Percentiles rank a stretch among this genome's conserved stretches.
Evolutionary conservation across 805 yeast species (phyloP).

Genomic region (Saccharomyces jurei): DNA sequence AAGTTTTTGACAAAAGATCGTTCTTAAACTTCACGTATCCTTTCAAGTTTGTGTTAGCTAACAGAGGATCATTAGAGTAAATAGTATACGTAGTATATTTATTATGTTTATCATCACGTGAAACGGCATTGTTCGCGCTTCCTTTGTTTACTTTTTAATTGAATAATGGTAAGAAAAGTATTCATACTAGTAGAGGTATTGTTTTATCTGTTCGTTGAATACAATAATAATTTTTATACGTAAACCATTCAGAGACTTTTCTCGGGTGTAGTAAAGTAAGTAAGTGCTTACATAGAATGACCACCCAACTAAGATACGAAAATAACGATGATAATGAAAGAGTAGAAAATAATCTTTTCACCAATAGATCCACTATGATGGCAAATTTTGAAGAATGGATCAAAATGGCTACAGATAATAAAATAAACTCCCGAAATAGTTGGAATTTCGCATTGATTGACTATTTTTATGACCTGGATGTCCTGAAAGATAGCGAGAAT

Average conservation of each 20-base stretch:
- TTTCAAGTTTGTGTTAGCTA: background rate
- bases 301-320: constrained; percentile 13
- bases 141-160: background rate
- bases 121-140: background rate
- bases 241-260: background rate
- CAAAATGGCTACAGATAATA: constrained; percentile 73
- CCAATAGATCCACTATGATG: constrained; percentile 35
- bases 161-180: background rate
- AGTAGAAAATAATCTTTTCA: constrained; percentile 19
- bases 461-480: constrained; percentile 76
- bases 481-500: constrained; percentile 64
- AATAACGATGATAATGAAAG: constrained; percentile 4
- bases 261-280: background rate
- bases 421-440: constrained; percentile 74
- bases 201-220: background rate
- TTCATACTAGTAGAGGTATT: background rate
- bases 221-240: background rate
- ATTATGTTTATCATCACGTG: background rate
- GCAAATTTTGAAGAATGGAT: constrained; percentile 74
- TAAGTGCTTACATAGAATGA: constrained; percentile 7
- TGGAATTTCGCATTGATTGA: constrained; percentile 91
- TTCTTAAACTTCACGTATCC: background rate
- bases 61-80: background rate
- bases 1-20: background rate
- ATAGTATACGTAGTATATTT: background rate